A percentile compares a stretch with the other conserved stretches of the same genome.
phyloP scores from a whole-genome alignment of 208 protist genomes.

The Trypanosoma avium region DNA sequence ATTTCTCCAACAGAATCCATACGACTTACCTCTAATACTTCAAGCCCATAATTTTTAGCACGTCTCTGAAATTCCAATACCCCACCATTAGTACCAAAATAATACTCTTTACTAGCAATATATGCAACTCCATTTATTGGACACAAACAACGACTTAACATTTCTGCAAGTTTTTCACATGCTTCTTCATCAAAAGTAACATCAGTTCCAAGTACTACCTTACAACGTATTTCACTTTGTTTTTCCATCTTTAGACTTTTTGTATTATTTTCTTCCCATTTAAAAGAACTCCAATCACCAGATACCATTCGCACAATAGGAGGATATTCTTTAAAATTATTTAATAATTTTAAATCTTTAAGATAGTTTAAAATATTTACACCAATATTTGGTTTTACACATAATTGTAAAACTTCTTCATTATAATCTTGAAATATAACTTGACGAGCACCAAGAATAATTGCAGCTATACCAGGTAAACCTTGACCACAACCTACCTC shows the following conservation, averaged over 20 bases:
- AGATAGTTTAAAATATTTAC: constrained; percentile 34
- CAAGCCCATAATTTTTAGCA: constrained; percentile 33
- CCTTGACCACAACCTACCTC: constrained; percentile 87
- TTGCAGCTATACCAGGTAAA: constrained; percentile 60
- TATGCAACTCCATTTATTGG: constrained; percentile 45
- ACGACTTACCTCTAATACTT: constrained; percentile 36
- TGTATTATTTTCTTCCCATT: constrained; percentile 27
- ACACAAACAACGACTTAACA: constrained; percentile 65
- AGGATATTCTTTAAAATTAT: background rate
- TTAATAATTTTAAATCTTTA: constrained; percentile 4
- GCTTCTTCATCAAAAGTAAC: constrained; percentile 86
- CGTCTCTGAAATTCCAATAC: constrained; percentile 49
- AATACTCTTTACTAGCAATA: constrained; percentile 88
- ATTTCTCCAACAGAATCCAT: constrained; percentile 57
- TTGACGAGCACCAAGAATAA: constrained; percentile 54
- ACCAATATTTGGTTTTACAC: constrained; percentile 77
- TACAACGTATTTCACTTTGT: constrained; percentile 16
- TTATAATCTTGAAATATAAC: constrained; percentile 89
- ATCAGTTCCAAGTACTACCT: constrained; percentile 77
- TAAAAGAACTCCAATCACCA: constrained; percentile 73
- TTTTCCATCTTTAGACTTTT: background rate
- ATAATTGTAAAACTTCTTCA: constrained; percentile 69
- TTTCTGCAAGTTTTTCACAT: constrained; percentile 62
- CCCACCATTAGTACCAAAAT: constrained; percentile 89
- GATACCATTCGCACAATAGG: constrained; percentile 59